Evolutionary conservation across 2,329 filamentous ascomycete species (phyloP).

Genomic region (Mycosphaerelloides madeirae): DNA sequence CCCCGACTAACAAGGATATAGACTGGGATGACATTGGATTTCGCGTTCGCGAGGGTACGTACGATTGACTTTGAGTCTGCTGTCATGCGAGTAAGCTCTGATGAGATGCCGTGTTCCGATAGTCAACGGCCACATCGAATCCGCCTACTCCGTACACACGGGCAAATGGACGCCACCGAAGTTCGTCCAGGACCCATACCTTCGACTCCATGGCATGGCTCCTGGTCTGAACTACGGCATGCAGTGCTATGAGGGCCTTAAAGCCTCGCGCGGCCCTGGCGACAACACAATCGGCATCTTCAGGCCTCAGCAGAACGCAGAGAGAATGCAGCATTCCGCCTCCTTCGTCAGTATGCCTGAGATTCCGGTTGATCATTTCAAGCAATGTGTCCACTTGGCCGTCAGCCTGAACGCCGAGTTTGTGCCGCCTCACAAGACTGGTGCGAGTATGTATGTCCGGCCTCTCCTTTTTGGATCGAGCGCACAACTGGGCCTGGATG

Average conservation of each 20-base stretch:
- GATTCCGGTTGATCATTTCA: constrained; percentile 71
- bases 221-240: constrained; percentile 95
- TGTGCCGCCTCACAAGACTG: constrained; percentile 83
- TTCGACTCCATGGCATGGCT: constrained; percentile 90
- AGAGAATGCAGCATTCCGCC: constrained; percentile 78
- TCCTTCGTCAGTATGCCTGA: constrained; percentile 77
- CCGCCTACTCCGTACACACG: constrained; percentile 69
- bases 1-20: constrained; percentile 27
- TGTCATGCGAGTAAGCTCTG: constrained; percentile 1
- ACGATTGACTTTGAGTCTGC: background rate
- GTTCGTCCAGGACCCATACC: constrained; percentile 77
- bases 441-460: constrained; percentile 87
- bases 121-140: constrained; percentile 95
- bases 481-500: constrained; percentile 78
- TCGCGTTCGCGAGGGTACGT: constrained; percentile 76
- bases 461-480: constrained; percentile 83
- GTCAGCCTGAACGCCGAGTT: constrained; percentile 85
- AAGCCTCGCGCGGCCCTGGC: constrained; percentile 78
- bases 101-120: constrained; percentile 1
- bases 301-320: constrained; percentile 78
- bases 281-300: constrained; percentile 74
- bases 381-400: constrained; percentile 70
- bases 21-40: constrained; percentile 95
- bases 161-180: constrained; percentile 71
- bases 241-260: constrained; percentile 97